phyloP scores from a whole-genome alignment of 192 early-diverging fungal species.

The Entomortierella chlamydospora region DNA sequence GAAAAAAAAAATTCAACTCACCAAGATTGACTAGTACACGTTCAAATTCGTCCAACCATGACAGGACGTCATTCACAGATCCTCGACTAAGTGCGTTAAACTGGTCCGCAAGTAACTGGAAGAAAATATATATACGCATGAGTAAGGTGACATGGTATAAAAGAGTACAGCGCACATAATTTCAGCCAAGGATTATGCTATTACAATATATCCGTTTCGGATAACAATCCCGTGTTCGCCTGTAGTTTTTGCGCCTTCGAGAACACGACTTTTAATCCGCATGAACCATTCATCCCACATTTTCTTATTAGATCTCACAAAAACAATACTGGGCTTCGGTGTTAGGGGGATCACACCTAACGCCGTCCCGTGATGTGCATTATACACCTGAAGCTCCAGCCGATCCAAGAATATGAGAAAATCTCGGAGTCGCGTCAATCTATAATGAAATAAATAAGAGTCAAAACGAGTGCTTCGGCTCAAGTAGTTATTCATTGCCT shows the following conservation, averaged over 20 bases:
- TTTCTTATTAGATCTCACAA: conserved; percentile 78
- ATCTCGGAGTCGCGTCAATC: conserved; percentile 52
- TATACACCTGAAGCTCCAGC: conserved; percentile 79
- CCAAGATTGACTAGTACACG: conserved; percentile 49
- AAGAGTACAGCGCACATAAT: no score
- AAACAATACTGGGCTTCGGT: conserved; percentile 71
- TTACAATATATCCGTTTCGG: conserved; percentile 54
- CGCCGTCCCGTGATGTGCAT: conserved; percentile 69
- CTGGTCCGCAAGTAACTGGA: conserved; percentile 40
- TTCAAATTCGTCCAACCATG: conserved; percentile 56
- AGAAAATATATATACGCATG: background rate
- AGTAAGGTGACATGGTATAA: no score
- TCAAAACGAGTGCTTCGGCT: no score
- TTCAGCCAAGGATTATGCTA: background rate
- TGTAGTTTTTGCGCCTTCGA: conserved; percentile 62
- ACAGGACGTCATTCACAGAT: conserved; percentile 32
- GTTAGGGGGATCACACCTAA: conserved; percentile 66
- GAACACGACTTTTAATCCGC: conserved; percentile 65
- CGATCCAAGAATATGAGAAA: conserved; percentile 73
- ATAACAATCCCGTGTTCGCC: conserved; percentile 57
- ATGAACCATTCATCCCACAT: conserved; percentile 85
- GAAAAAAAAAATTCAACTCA: no score
- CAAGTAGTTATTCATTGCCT: no score
- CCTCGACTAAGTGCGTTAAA: conserved; percentile 47
- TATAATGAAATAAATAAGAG: background rate